Percentiles rank a stretch among this genome's conserved stretches.
phyloP scores from a whole-genome alignment of 441 rosid species.

The Syzygium syzygioides region DNA sequence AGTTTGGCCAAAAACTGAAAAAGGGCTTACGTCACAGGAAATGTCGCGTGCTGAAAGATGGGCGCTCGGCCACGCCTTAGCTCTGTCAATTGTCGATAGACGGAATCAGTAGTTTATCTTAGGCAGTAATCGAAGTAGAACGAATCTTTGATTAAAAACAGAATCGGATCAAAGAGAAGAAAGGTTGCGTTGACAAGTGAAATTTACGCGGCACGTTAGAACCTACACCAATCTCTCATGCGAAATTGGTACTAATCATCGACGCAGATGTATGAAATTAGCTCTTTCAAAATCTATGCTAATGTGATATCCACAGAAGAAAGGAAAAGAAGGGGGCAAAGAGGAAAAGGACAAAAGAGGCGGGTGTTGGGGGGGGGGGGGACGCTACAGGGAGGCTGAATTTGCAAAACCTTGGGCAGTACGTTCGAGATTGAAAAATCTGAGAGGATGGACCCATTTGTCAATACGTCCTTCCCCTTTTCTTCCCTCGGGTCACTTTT shows the following conservation, averaged over 20 bases:
- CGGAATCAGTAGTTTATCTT: background rate
- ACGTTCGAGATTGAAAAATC: background rate
- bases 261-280: background rate
- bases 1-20: background rate
- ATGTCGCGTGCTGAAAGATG: background rate
- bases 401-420: background rate
- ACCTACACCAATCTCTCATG: background rate
- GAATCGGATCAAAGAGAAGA: background rate
- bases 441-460: background rate
- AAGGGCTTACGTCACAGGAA: background rate
- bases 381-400: background rate
- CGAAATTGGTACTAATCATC: background rate
- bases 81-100: background rate
- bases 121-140: background rate
- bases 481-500: conserved; percentile 8
- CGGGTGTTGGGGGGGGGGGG: background rate
- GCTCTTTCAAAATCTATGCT: background rate
- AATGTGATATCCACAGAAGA: background rate
- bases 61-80: background rate
- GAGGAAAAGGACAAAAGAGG: background rate
- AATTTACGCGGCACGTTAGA: background rate
- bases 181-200: background rate
- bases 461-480: background rate
- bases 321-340: background rate
- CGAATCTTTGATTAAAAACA: background rate